phyloP scores from a whole-genome alignment of 2,329 filamentous ascomycete genomes.

The Phaeophleospora eucalypticola region DNA sequence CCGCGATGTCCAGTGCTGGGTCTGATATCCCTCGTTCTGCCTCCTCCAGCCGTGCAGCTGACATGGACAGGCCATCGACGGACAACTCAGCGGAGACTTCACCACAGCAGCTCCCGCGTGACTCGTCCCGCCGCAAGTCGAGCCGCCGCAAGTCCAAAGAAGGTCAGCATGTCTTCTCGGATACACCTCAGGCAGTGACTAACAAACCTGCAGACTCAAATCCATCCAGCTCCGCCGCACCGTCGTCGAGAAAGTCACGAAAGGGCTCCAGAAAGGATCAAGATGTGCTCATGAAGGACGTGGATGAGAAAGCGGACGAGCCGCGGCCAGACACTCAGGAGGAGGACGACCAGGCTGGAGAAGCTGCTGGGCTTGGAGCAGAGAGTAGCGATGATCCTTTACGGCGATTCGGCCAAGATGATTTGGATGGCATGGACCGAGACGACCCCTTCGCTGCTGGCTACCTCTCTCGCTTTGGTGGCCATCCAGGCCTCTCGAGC shows the following conservation, averaged over 20 bases:
- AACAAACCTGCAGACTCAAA: slow-evolving; percentile 34
- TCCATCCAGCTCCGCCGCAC: slow-evolving; percentile 30
- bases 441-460: slow-evolving; percentile 58
- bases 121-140: slow-evolving; percentile 67
- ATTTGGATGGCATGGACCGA: slow-evolving; percentile 46
- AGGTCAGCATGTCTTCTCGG: slow-evolving; percentile 37
- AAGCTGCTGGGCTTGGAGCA: slow-evolving; percentile 35
- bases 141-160: slow-evolving; percentile 64
- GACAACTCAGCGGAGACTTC: slow-evolving; percentile 62
- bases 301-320: slow-evolving; percentile 26
- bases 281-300: slow-evolving; percentile 34
- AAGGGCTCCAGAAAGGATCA: slow-evolving; percentile 32
- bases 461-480: slow-evolving; percentile 64
- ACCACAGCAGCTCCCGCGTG: slow-evolving; percentile 51
- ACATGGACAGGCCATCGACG: slow-evolving; percentile 53
- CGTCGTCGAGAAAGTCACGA: slow-evolving; percentile 30
- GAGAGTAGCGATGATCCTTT: slow-evolving; percentile 58
- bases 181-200: slow-evolving; percentile 6
- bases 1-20: slow-evolving; percentile 71
- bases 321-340: slow-evolving; percentile 34
- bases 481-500: slow-evolving; percentile 64
- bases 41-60: slow-evolving; percentile 15
- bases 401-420: slow-evolving; percentile 54
- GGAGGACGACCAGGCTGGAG: slow-evolving; percentile 51
- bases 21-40: slow-evolving; percentile 40